Percentiles rank a stretch among this genome's conserved stretches.
These are phyloP conservation scores for Chlorella ohadii DNA, from an alignment of 139 green algal species.

Conservation along the genomic window DNA sequence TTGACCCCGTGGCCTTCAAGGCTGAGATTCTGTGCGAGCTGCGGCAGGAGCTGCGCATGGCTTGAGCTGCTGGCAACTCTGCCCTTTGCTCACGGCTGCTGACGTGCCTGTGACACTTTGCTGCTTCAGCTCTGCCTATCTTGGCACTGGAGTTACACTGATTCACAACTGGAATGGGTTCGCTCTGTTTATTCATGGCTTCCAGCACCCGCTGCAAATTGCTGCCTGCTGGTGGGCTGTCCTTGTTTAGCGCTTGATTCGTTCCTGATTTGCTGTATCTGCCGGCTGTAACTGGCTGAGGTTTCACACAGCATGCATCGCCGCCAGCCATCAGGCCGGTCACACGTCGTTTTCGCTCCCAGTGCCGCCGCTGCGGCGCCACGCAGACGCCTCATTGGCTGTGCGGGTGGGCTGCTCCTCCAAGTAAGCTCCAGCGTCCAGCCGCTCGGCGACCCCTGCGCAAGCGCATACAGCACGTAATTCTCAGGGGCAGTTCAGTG, in stretches of 20 bases:
- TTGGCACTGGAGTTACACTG: too few relatives aligned
- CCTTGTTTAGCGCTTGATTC: background rate
- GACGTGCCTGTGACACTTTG: too few relatives aligned
- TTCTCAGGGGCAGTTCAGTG: too few relatives aligned
- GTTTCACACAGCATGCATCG: too few relatives aligned
- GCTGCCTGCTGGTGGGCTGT: background rate
- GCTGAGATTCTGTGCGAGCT: background rate
- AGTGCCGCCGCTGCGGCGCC: background rate
- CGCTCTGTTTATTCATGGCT: background rate
- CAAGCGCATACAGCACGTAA: too few relatives aligned
- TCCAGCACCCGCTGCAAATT: background rate
- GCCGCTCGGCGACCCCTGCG: slow-evolving; percentile 2
- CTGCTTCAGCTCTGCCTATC: too few relatives aligned
- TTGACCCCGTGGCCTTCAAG: background rate
- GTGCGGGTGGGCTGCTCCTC: background rate
- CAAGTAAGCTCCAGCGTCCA: background rate
- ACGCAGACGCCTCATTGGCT: background rate
- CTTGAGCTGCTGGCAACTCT: too few relatives aligned
- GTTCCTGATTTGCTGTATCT: background rate
- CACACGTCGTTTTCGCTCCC: too few relatives aligned
- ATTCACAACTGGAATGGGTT: too few relatives aligned
- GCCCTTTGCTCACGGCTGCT: too few relatives aligned
- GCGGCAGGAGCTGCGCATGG: background rate
- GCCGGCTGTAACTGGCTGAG: too few relatives aligned
- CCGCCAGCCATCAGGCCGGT: too few relatives aligned